These are phyloP conservation scores for Bothriochloa decipiens DNA, from an alignment of 176 grass and related monocot genomes.

Conservation along the genomic window DNA sequence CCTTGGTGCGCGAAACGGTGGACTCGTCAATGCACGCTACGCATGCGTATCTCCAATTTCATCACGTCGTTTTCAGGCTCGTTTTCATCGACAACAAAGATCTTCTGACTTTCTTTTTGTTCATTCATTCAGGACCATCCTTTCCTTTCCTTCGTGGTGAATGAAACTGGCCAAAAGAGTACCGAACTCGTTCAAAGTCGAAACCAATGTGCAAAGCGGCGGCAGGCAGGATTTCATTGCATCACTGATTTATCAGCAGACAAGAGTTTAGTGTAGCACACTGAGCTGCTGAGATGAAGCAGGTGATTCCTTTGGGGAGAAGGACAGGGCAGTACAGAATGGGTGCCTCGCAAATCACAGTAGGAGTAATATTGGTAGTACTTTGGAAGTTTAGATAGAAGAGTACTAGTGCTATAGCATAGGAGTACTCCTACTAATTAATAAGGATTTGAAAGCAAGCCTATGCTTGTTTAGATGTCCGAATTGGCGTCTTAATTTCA, in stretches of 20 bases:
- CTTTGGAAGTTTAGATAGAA: not conserved
- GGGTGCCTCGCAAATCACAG: not conserved
- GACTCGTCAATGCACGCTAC: slow-evolving; percentile 33
- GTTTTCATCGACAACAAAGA: slow-evolving; percentile 5
- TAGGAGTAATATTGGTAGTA: not conserved
- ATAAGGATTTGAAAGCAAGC: not conserved
- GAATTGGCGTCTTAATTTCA: no score
- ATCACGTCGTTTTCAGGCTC: slow-evolving; percentile 33
- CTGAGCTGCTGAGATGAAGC: no score
- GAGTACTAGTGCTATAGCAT: not conserved
- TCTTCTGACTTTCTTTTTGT: not conserved
- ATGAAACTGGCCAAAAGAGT: not conserved
- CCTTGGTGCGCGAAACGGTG: not conserved
- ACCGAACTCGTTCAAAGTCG: not conserved
- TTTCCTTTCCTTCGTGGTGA: not conserved
- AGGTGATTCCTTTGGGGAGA: not conserved
- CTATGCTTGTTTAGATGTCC: no score
- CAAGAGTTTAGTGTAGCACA: not conserved
- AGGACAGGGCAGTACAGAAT: not conserved
- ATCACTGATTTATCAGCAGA: not conserved
- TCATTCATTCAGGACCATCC: not conserved
- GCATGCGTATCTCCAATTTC: not conserved
- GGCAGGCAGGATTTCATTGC: not conserved
- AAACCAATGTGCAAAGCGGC: not conserved
- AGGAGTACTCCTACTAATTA: not conserved